Evolutionary conservation across 1,139 yeast genomes (phyloP).

Genomic region (Yamadazyma songkhlaensis): DNA sequence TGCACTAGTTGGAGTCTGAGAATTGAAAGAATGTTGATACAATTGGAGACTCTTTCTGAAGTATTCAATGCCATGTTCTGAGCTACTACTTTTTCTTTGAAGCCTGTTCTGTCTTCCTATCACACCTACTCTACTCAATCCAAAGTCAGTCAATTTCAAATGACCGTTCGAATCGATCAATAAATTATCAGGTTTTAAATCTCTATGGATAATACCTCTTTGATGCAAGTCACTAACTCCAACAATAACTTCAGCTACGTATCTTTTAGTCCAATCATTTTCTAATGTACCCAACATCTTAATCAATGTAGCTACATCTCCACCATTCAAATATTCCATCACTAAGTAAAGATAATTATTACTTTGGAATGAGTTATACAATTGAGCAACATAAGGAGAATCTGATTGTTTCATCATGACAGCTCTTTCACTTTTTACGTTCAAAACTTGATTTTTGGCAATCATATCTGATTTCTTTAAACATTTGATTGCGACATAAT

Average conservation of each 20-base stretch:
- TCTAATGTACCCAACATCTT: slow-evolving; percentile 80
- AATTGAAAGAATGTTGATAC: slow-evolving; percentile 8
- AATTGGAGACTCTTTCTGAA: slow-evolving; percentile 33
- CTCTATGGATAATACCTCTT: slow-evolving; percentile 91
- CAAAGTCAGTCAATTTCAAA: slow-evolving; percentile 91
- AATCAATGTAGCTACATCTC: slow-evolving; percentile 87
- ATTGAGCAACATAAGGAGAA: slow-evolving; percentile 89
- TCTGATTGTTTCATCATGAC: slow-evolving; percentile 97
- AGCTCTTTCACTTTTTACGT: slow-evolving; percentile 92
- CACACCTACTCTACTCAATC: slow-evolving; percentile 85
- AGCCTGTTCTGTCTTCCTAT: slow-evolving; percentile 67
- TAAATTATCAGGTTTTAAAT: slow-evolving; percentile 90
- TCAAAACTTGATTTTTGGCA: slow-evolving; percentile 92
- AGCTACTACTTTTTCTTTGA: slow-evolving; percentile 43
- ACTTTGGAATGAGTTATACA: slow-evolving; percentile 87
- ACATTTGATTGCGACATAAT: slow-evolving; percentile 94
- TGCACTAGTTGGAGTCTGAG: slow-evolving; percentile 1
- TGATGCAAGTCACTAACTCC: slow-evolving; percentile 89
- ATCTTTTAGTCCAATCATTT: slow-evolving; percentile 83
- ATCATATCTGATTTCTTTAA: slow-evolving; percentile 93
- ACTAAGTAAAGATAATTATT: slow-evolving; percentile 84
- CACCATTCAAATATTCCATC: slow-evolving; percentile 96
- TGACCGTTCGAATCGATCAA: slow-evolving; percentile 87
- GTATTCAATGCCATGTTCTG: slow-evolving; percentile 44
- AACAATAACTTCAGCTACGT: slow-evolving; percentile 84